These are phyloP conservation scores for Scheffersomyces amazonensis DNA, from an alignment of 805 yeast genomes.

Conservation along the genomic window DNA sequence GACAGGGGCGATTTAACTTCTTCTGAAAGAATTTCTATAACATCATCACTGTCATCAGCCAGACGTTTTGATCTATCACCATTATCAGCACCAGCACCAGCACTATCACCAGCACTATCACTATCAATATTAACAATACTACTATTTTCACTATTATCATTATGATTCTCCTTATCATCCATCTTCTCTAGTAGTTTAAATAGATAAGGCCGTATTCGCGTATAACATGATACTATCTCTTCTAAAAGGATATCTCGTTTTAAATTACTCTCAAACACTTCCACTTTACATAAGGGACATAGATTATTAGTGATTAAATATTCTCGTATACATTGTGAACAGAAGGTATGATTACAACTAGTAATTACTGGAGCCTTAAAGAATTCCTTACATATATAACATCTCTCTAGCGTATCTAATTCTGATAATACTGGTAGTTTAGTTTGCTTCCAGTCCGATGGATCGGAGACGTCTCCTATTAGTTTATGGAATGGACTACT, in stretches of 20 bases:
- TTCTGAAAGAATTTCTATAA: constrained; percentile 11
- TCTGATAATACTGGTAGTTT: constrained; percentile 52
- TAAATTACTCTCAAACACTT: constrained; percentile 66
- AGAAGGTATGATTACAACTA: constrained; percentile 84
- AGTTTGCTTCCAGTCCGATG: constrained; percentile 66
- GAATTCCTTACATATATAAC: constrained; percentile 87
- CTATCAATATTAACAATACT: neutral
- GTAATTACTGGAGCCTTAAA: constrained; percentile 78
- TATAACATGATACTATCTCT: constrained; percentile 60
- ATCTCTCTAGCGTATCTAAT: constrained; percentile 70
- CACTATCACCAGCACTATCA: too few species aligned
- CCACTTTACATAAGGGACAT: constrained; percentile 79
- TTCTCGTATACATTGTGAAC: constrained; percentile 81
- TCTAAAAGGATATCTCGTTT: constrained; percentile 68
- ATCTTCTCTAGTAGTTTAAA: constrained; percentile 4
- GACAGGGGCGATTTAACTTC: neutral
- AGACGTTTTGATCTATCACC: neutral
- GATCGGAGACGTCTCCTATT: constrained; percentile 49
- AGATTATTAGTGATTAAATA: constrained; percentile 54
- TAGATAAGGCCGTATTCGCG: constrained; percentile 12
- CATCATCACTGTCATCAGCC: constrained; percentile 5
- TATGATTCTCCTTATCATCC: neutral
- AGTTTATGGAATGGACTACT: constrained; percentile 11
- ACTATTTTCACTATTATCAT: neutral
- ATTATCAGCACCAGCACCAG: neutral